Percentiles rank a stretch among this genome's conserved stretches.
Conservation (phyloP, 257 asterid species). For the Solanum boliviense region DNA sequence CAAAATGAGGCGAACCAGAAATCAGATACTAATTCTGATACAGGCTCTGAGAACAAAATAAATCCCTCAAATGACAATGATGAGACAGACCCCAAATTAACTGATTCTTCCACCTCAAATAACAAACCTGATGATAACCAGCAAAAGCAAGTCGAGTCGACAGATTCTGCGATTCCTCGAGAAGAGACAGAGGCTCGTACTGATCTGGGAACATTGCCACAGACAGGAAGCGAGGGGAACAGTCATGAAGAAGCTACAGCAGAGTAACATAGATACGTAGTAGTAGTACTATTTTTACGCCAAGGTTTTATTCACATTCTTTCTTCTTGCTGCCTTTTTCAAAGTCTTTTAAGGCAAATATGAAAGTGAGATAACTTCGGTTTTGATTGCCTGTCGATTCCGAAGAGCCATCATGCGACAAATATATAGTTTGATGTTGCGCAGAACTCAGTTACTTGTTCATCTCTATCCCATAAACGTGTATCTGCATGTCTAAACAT, state of each 20-base stretch:
- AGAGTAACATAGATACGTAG: slow-evolving; percentile 16
- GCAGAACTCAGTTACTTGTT: background rate
- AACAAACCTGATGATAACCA: slow-evolving; percentile 8
- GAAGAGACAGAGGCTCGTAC: slow-evolving; percentile 63
- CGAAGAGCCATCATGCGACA: slow-evolving; percentile 1
- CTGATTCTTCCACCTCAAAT: slow-evolving; percentile 21
- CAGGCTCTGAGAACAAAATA: background rate
- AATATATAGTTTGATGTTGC: background rate
- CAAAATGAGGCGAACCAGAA: background rate
- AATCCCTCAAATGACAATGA: slow-evolving; percentile 40
- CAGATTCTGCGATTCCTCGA: slow-evolving; percentile 33
- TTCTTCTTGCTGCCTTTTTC: slow-evolving; percentile 3
- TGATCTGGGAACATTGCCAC: slow-evolving; percentile 59
- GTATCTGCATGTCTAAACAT: background rate
- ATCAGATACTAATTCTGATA: background rate
- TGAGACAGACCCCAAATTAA: slow-evolving; percentile 22
- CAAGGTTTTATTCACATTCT: slow-evolving; percentile 4
- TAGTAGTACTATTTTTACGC: background rate
- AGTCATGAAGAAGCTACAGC: slow-evolving; percentile 42
- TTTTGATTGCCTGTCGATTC: background rate
- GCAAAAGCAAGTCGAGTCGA: slow-evolving; percentile 20
- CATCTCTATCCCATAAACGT: background rate
- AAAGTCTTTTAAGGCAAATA: slow-evolving; percentile 1
- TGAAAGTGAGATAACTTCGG: slow-evolving; percentile 13
- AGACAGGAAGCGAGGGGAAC: slow-evolving; percentile 31